Percentiles rank a stretch among this genome's conserved stretches.
phyloP scores from a whole-genome alignment of 805 yeast genomes.

The Barnettozyma botsteinii region DNA sequence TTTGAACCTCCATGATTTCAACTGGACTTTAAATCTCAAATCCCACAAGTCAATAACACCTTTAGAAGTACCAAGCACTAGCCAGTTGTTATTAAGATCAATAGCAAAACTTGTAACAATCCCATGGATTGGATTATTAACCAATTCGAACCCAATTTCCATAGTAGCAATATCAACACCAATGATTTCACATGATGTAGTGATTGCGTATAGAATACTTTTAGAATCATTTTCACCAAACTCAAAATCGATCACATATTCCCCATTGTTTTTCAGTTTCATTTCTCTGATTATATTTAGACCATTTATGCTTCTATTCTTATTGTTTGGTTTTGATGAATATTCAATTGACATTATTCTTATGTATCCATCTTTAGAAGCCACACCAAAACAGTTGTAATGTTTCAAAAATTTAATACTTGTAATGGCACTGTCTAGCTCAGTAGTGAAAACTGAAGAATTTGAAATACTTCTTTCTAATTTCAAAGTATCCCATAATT shows the following conservation, averaged over 20 bases:
- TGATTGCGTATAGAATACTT: slow-evolving; percentile 39
- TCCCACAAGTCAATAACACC: slow-evolving; percentile 85
- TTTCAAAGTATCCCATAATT: slow-evolving; percentile 70
- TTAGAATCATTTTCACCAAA: slow-evolving; percentile 38
- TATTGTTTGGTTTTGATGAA: slow-evolving; percentile 14
- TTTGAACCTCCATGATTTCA: slow-evolving; percentile 59
- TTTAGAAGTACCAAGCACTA: slow-evolving; percentile 65
- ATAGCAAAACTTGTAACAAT: slow-evolving; percentile 53
- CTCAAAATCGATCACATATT: slow-evolving; percentile 39
- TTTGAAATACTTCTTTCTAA: slow-evolving; percentile 57
- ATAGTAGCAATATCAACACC: slow-evolving; percentile 55
- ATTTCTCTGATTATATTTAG: slow-evolving; percentile 36
- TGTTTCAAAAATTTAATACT: slow-evolving; percentile 45
- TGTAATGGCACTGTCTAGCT: slow-evolving; percentile 45
- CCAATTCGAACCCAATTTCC: slow-evolving; percentile 36
- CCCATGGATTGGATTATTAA: slow-evolving; percentile 62
- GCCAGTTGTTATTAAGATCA: slow-evolving; percentile 52
- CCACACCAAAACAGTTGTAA: slow-evolving; percentile 53
- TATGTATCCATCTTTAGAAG: slow-evolving; percentile 33
- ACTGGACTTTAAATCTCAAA: slow-evolving; percentile 52
- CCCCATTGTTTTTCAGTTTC: slow-evolving; percentile 30
- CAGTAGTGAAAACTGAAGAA: slow-evolving; percentile 40
- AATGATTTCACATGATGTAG: slow-evolving; percentile 47
- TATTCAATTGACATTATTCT: slow-evolving; percentile 34
- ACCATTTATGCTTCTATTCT: slow-evolving; percentile 11